These are phyloP conservation scores for Phytophthora tubulina DNA, from an alignment of 352 stramenopile species.

Conservation along the genomic window DNA sequence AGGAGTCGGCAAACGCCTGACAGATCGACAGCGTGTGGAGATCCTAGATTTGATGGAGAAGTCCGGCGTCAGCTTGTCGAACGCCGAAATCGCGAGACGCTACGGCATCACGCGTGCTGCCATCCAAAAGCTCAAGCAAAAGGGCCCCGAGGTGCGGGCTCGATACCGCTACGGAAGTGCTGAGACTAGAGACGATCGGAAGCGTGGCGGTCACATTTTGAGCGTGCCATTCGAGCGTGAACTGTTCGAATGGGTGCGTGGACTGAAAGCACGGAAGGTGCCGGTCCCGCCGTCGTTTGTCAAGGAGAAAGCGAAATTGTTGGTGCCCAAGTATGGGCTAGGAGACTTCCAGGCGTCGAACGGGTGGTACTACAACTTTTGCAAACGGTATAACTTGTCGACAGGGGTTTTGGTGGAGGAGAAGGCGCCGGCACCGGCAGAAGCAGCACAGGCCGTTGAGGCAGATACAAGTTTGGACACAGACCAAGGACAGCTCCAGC, in stretches of 20 bases:
- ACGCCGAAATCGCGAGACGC: slow-evolving; percentile 52
- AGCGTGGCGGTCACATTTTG: slow-evolving; percentile 48
- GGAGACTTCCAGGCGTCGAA: slow-evolving; percentile 58
- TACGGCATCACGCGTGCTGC: slow-evolving; percentile 59
- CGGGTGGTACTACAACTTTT: slow-evolving; percentile 69
- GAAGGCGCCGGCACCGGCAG: slow-evolving; percentile 5
- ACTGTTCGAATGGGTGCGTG: slow-evolving; percentile 57
- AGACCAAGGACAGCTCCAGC: slow-evolving; percentile 25
- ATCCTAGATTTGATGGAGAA: slow-evolving; percentile 62
- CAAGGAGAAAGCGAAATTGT: slow-evolving; percentile 60
- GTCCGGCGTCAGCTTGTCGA: slow-evolving; percentile 43
- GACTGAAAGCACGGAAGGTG: slow-evolving; percentile 56
- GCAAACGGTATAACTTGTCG: slow-evolving; percentile 50
- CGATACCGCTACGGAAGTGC: slow-evolving; percentile 56
- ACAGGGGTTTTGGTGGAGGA: slow-evolving; percentile 45
- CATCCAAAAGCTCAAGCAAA: slow-evolving; percentile 59
- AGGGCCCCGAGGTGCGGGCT: slow-evolving; percentile 46
- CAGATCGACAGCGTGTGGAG: slow-evolving; percentile 57
- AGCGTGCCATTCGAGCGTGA: slow-evolving; percentile 54
- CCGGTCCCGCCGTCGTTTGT: slow-evolving; percentile 56
- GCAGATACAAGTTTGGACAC: slow-evolving; percentile 20
- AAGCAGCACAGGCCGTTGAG: slow-evolving; percentile 3
- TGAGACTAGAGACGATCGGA: slow-evolving; percentile 46
- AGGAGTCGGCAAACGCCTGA: slow-evolving; percentile 52
- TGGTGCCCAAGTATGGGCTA: slow-evolving; percentile 58